Conservation (phyloP, 345 rosid genomes). For the Aquilaria malaccensis region DNA sequence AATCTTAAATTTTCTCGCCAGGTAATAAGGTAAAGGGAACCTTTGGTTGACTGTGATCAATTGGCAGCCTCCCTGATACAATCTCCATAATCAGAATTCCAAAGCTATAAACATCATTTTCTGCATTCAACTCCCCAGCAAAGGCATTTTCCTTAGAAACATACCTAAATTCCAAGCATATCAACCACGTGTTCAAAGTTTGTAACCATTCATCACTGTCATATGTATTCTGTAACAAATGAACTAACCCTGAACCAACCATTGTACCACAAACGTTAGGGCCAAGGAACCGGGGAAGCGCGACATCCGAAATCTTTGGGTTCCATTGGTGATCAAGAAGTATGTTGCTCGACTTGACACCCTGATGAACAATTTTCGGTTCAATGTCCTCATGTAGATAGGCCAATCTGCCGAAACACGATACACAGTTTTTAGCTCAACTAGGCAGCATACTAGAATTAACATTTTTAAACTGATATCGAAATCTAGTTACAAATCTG, state of each 20-base stretch:
- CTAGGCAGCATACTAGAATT: neutral
- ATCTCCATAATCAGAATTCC: slow-evolving; percentile 75
- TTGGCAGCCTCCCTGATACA: slow-evolving; percentile 46
- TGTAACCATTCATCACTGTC: too few species aligned
- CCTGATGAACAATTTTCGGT: slow-evolving; percentile 48
- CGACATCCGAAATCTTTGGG: slow-evolving; percentile 59
- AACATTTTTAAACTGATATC: too few species aligned
- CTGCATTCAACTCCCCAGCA: slow-evolving; percentile 21
- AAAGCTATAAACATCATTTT: slow-evolving; percentile 55
- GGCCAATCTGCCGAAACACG: slow-evolving; percentile 42
- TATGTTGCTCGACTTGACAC: slow-evolving; percentile 57
- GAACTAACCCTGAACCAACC: slow-evolving; percentile 17
- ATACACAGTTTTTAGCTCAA: neutral
- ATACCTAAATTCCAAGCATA: slow-evolving; percentile 22
- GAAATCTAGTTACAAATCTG: too few species aligned
- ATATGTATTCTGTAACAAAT: neutral
- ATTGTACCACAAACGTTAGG: slow-evolving; percentile 10
- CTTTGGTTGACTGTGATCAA: slow-evolving; percentile 41
- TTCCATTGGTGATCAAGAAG: slow-evolving; percentile 71
- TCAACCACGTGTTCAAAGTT: neutral
- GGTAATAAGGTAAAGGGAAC: slow-evolving; percentile 12
- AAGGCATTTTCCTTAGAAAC: slow-evolving; percentile 23
- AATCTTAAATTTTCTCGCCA: too few species aligned
- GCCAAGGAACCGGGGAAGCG: slow-evolving; percentile 28
- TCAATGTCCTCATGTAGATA: slow-evolving; percentile 72